A percentile compares a stretch with the other conserved stretches of the same genome.
These are phyloP conservation scores for Rubia balearica DNA, from an alignment of 305 asterid genomes.

Conservation along the genomic window DNA sequence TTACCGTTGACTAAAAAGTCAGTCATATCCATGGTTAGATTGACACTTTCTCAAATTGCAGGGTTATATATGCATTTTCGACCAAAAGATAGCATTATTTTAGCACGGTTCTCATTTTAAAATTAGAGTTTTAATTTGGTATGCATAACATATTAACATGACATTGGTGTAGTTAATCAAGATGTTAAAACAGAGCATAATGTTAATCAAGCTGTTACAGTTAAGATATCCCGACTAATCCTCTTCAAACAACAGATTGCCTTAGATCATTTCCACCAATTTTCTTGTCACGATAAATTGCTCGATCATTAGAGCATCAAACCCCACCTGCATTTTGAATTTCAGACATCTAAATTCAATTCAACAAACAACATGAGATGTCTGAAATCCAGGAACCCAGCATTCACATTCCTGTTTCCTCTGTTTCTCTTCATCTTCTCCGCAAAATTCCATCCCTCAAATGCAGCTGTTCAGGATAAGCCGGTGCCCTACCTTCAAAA, in stretches of 20 bases:
- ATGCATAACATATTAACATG: no score
- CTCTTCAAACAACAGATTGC: neutral
- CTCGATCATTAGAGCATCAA: neutral
- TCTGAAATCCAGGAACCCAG: conserved; percentile 17
- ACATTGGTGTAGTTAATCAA: no score
- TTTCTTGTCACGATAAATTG: neutral
- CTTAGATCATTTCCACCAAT: neutral
- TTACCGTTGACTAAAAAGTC: no score
- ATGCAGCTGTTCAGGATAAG: conserved; percentile 14
- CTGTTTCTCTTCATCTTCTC: conserved; percentile 15
- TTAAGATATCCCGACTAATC: neutral
- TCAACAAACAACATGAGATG: conserved; percentile 15
- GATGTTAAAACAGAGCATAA: no score
- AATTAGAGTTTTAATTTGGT: no score
- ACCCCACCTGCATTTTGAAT: neutral
- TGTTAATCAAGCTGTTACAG: no score
- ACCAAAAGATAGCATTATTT: no score
- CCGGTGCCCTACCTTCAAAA: neutral
- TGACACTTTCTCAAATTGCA: no score
- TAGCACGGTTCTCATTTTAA: no score
- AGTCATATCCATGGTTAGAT: no score
- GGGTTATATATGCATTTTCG: no score
- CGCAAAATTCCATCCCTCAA: conserved; percentile 10
- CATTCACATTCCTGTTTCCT: conserved; percentile 1
- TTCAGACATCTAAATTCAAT: conserved; percentile 9